phyloP scores from a whole-genome alignment of 768 basidiomycete species.

The Pulveroboletus sp. region DNA sequence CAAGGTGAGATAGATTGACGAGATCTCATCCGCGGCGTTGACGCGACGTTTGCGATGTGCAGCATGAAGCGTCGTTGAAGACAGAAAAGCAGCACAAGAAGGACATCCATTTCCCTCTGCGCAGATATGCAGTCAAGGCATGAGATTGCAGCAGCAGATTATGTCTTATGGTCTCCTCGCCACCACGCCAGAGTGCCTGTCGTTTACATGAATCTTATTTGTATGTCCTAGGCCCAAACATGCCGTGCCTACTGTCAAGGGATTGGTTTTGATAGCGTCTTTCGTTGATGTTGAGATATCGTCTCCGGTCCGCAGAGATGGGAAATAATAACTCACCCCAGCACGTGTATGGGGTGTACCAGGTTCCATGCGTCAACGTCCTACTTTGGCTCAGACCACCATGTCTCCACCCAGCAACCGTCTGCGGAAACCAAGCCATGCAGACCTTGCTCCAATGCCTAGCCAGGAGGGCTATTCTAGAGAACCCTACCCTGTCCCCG shows the following conservation, averaged over 20 bases:
- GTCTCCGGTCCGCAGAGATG: neutral
- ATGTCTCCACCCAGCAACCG: constrained; percentile 41
- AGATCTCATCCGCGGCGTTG: neutral
- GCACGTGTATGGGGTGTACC: constrained; percentile 29
- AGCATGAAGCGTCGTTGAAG: constrained; percentile 84
- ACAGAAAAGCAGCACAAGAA: constrained; percentile 95
- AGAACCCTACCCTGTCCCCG: constrained; percentile 69
- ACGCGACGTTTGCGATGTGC: constrained; percentile 11
- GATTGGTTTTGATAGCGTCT: neutral
- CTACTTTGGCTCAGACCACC: constrained; percentile 26
- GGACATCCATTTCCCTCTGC: constrained; percentile 87
- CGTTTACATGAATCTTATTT: constrained; percentile 32
- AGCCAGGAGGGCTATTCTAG: constrained; percentile 39
- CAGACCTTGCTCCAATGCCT: constrained; percentile 45
- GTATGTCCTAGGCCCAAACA: constrained; percentile 40
- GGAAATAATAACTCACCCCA: constrained; percentile 7
- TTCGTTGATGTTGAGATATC: neutral
- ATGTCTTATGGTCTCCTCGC: too few species aligned
- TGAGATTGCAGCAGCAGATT: constrained; percentile 36
- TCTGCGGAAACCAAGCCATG: constrained; percentile 38
- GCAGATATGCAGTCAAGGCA: constrained; percentile 97
- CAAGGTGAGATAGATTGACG: constrained; percentile 51
- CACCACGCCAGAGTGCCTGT: too few species aligned
- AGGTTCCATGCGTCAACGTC: constrained; percentile 19
- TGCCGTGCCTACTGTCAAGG: constrained; percentile 26